Evolutionary conservation across 2,329 filamentous ascomycete species (phyloP).

Genomic region (Teratosphaeria pseudoeucalypti): DNA sequence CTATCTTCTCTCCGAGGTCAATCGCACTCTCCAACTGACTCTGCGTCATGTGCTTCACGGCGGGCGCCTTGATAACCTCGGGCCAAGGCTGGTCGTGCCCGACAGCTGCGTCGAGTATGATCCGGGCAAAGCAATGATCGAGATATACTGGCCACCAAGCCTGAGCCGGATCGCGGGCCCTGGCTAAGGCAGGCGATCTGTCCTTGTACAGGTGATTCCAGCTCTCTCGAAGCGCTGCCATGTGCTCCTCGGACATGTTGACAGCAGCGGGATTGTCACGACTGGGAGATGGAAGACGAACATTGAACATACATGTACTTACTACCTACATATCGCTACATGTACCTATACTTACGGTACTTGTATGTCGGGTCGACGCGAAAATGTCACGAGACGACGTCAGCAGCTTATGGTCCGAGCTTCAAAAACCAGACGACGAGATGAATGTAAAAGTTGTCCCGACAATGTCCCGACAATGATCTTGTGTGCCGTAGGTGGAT

Average conservation of each 20-base stretch:
- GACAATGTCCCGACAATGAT: no score
- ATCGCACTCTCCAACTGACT: constrained; percentile 30
- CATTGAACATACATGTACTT: background rate
- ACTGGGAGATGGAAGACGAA: background rate
- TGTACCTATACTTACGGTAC: no score
- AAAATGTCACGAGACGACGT: background rate
- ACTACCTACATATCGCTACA: no score
- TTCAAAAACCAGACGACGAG: background rate
- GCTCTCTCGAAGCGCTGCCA: constrained; percentile 6
- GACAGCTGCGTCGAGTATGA: constrained; percentile 34
- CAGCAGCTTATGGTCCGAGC: background rate
- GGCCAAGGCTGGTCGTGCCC: constrained; percentile 33
- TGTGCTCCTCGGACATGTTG: background rate
- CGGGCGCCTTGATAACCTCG: constrained; percentile 31
- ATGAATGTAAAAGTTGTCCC: no score
- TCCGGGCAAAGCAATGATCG: constrained; percentile 37
- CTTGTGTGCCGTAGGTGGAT: no score
- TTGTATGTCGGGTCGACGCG: background rate
- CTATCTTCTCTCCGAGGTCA: constrained; percentile 28
- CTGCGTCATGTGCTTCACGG: constrained; percentile 33
- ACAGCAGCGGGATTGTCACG: background rate
- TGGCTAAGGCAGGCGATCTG: constrained; percentile 20
- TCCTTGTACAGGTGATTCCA: constrained; percentile 22
- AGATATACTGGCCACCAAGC: constrained; percentile 32
- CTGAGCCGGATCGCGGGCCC: constrained; percentile 24